A percentile compares a stretch with the other conserved stretches of the same genome.
These are phyloP conservation scores for Cyclostephanos invisitatus DNA, from an alignment of 108 stramenopile genomes.

Conservation along the genomic window DNA sequence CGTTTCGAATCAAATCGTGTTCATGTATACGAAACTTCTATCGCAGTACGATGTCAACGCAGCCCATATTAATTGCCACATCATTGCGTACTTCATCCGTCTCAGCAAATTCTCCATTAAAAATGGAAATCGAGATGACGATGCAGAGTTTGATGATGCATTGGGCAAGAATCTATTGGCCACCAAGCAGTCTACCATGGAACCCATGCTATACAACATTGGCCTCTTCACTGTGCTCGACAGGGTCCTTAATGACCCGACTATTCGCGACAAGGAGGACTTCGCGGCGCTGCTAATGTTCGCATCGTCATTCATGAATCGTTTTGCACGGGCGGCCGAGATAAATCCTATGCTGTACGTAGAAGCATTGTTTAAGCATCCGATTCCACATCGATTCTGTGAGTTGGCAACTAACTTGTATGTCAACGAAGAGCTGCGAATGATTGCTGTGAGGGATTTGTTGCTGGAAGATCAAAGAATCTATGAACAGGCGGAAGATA, in stretches of 20 bases:
- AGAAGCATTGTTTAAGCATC: slow-evolving; percentile 77
- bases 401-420: slow-evolving; percentile 74
- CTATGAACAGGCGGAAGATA: slow-evolving; percentile 25
- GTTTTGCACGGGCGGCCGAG: slow-evolving; percentile 68
- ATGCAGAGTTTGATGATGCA: slow-evolving; percentile 38
- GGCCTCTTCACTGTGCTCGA: slow-evolving; percentile 66
- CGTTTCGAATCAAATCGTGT: slow-evolving; percentile 73
- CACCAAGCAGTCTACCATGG: slow-evolving; percentile 62
- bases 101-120: slow-evolving; percentile 61
- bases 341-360: slow-evolving; percentile 79
- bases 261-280: slow-evolving; percentile 56
- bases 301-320: slow-evolving; percentile 62
- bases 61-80: slow-evolving; percentile 74
- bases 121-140: slow-evolving; percentile 42
- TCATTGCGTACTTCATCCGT: slow-evolving; percentile 74
- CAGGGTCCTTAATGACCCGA: slow-evolving; percentile 69
- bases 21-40: slow-evolving; percentile 82
- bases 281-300: slow-evolving; percentile 59
- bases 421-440: slow-evolving; percentile 80
- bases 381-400: slow-evolving; percentile 74
- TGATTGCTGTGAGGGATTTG: slow-evolving; percentile 79
- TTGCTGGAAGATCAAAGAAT: slow-evolving; percentile 61
- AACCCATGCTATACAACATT: slow-evolving; percentile 88
- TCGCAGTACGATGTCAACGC: slow-evolving; percentile 78
- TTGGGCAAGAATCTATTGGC: slow-evolving; percentile 53